Base-by-base conservation (phyloP, 352 stramenopile genomes). In the Heterotrichella gracilis region DNA sequence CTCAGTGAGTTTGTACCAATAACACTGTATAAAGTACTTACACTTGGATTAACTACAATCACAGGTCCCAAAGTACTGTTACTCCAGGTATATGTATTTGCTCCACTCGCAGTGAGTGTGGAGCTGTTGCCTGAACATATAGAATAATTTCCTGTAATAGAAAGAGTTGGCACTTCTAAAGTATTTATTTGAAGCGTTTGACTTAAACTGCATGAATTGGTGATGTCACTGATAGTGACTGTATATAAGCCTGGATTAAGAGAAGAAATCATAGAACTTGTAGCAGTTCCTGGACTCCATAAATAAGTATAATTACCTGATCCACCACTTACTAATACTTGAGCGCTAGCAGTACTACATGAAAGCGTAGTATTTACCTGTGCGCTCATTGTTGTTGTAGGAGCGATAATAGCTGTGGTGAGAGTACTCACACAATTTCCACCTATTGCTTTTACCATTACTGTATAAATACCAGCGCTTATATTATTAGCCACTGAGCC, bases 221-320 rank as follows among this genome's bases (percentile, higher is more conserved):
- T 53, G 32, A 53, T 9, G 32, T 53, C 32, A n/a, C n/a, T 53
- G 32, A 53, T n/a, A 9, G 32, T 53, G 9, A 53, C 32, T 53
- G 32, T 53, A 53, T 53, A 53, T 17, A 53, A 17, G 9, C 32
- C 32, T 53, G 32, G 32, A 9, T 9, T 53, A 9, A 53, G n/a
- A 17, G 9, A 9, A 17, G 32, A 17, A 53, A 53, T n/a, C 32
- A n/a, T 53, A 17, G 32, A 17, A n/a, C 32, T n/a, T 53, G 32
- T 53, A 17, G 9, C 9, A 17, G n/a, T 17, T n/a, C 32, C 32
- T 53, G 32, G 9, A n/a, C 32, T 53, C 32, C 32, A 53, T 53
- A 53, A 53, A 53, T 53, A 53, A n/a, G 9, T 53, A n/a, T 53
- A 53, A 53, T 53, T 53, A 53, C 32, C 32, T n/a, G 32, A 53